phyloP scores from a whole-genome alignment of 306 rosid genomes.

The Prunus mume region DNA sequence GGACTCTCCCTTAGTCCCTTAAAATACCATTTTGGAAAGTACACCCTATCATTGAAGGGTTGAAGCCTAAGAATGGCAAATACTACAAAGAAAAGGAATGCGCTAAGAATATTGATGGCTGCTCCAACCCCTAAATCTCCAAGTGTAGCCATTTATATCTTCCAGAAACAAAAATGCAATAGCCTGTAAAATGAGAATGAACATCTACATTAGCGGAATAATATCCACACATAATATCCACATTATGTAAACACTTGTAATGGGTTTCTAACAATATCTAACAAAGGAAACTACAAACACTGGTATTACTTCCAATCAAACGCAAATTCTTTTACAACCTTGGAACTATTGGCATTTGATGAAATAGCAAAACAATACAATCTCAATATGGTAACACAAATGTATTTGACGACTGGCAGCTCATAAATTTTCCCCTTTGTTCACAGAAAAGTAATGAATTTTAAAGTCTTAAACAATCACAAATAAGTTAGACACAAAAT shows the following conservation, averaged over 20 bases:
- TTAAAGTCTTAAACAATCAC: not conserved
- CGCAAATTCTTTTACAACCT: not conserved
- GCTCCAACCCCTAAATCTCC: conserved; percentile 75
- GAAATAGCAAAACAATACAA: not conserved
- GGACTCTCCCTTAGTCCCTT: conserved; percentile 85
- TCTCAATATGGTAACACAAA: not conserved
- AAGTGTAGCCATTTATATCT: conserved; percentile 64
- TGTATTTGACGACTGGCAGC: not conserved
- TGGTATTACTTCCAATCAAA: too few relatives aligned
- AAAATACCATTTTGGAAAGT: conserved; percentile 95
- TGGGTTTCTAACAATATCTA: too few relatives aligned
- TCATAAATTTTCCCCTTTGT: not conserved
- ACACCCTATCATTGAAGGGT: conserved; percentile 89
- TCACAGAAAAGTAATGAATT: not conserved
- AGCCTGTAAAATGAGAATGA: conserved; percentile 36
- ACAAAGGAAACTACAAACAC: too few relatives aligned
- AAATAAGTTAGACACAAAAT: not conserved
- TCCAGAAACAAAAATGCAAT: conserved; percentile 5
- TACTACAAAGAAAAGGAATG: conserved; percentile 66
- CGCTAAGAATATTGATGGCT: conserved; percentile 67
- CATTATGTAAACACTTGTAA: too few relatives aligned
- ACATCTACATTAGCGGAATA: not conserved
- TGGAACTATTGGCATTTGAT: not conserved
- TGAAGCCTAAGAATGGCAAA: conserved; percentile 94
- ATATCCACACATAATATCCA: not conserved